Evolutionary conservation across 805 yeast species (phyloP).

Genomic region (Naumovozyma castellii): DNA sequence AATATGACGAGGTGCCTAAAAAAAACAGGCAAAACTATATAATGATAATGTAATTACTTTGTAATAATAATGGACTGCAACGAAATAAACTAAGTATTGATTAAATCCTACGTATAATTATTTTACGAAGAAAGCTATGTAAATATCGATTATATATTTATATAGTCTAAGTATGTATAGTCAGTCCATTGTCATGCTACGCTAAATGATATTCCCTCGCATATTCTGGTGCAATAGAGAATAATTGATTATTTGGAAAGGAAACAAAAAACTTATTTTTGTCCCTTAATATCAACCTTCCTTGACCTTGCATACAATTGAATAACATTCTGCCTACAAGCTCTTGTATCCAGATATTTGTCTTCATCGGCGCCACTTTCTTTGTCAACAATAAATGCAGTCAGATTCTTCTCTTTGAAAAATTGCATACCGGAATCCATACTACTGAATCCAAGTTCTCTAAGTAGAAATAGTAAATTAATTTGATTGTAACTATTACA

Average conservation of each 20-base stretch:
- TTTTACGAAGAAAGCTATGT: too few relatives aligned
- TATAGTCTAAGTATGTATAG: too few relatives aligned
- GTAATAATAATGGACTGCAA: too few relatives aligned
- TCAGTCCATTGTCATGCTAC: too few relatives aligned
- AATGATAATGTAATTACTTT: too few relatives aligned
- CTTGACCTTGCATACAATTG: constrained; percentile 33
- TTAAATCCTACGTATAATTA: too few relatives aligned
- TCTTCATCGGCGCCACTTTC: constrained; percentile 21
- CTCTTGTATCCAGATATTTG: constrained; percentile 28
- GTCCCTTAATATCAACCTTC: constrained; percentile 86
- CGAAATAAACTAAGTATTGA: too few relatives aligned
- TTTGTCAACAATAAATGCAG: constrained; percentile 26
- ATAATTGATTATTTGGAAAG: too few relatives aligned
- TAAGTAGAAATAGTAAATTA: constrained; percentile 30
- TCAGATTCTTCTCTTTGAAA: constrained; percentile 34
- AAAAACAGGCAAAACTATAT: too few relatives aligned
- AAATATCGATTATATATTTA: too few relatives aligned
- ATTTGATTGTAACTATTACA: constrained; percentile 48
- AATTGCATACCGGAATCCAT: constrained; percentile 36
- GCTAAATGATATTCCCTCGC: too few relatives aligned
- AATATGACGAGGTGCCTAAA: not conserved
- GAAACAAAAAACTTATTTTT: constrained; percentile 32
- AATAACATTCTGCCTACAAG: constrained; percentile 31
- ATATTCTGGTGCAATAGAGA: too few relatives aligned
- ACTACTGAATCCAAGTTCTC: constrained; percentile 35